Conservation (phyloP, 1,284 basidiomycete species). For the Leccinum insolens region DNA sequence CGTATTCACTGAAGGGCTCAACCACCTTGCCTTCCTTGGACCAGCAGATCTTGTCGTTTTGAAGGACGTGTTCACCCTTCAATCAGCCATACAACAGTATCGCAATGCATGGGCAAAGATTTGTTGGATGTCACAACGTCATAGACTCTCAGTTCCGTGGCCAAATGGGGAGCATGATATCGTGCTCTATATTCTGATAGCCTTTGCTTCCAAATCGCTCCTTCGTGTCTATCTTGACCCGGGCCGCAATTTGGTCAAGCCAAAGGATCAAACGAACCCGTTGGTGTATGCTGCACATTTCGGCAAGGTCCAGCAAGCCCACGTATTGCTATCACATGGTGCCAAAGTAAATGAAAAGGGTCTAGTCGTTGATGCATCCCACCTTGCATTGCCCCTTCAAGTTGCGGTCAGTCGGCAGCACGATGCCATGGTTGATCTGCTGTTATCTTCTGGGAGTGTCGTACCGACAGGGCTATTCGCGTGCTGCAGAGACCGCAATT, state of each 20-base stretch:
- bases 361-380: neutral
- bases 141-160: neutral
- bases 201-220: slow-evolving; percentile 7
- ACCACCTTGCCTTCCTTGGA: slow-evolving; percentile 9
- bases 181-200: slow-evolving; percentile 8
- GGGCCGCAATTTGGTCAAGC: neutral
- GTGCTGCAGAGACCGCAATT: neutral
- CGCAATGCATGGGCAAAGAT: slow-evolving; percentile 1
- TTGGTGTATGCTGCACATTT: slow-evolving; percentile 14
- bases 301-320: slow-evolving; percentile 1
- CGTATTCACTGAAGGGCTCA: slow-evolving; percentile 6
- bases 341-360: slow-evolving; percentile 12
- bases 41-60: neutral
- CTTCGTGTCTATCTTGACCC: slow-evolving; percentile 6
- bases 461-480: slow-evolving; percentile 6
- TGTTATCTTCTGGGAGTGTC: neutral
- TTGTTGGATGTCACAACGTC: neutral
- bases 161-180: slow-evolving; percentile 8
- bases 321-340: neutral
- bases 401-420: slow-evolving; percentile 9
- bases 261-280: slow-evolving; percentile 3
- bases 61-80: slow-evolving; percentile 4
- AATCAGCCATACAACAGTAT: neutral
- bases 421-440: neutral
- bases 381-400: slow-evolving; percentile 5